These are phyloP conservation scores for Cucumis cinereus DNA, from an alignment of 306 rosid genomes.

Conservation along the genomic window DNA sequence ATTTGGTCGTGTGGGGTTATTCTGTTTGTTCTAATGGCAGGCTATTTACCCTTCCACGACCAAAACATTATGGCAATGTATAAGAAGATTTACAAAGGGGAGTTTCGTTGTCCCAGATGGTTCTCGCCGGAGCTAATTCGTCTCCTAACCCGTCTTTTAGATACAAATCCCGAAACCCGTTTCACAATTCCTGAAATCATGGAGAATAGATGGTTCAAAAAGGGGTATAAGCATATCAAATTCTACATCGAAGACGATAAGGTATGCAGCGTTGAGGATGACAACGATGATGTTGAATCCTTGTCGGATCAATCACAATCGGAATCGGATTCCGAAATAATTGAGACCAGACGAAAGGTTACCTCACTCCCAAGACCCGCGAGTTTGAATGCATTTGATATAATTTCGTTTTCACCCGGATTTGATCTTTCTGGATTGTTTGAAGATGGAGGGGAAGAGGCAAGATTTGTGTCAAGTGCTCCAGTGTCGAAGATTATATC, in stretches of 20 bases:
- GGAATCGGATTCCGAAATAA: slow-evolving; percentile 26
- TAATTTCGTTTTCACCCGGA: slow-evolving; percentile 65
- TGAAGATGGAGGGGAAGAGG: slow-evolving; percentile 66
- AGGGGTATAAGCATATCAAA: slow-evolving; percentile 73
- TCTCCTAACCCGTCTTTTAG: slow-evolving; percentile 42
- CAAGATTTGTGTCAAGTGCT: slow-evolving; percentile 59
- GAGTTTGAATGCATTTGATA: slow-evolving; percentile 82
- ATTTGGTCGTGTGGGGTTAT: slow-evolving; percentile 92
- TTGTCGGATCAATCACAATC: slow-evolving; percentile 36
- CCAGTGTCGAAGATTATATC: slow-evolving; percentile 62
- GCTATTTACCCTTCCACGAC: slow-evolving; percentile 81
- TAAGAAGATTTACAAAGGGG: slow-evolving; percentile 79
- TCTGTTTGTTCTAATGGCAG: slow-evolving; percentile 83
- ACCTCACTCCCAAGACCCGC: slow-evolving; percentile 41
- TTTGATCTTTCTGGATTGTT: slow-evolving; percentile 85
- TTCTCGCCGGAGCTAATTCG: slow-evolving; percentile 52
- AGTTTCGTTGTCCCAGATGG: slow-evolving; percentile 80
- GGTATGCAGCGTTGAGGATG: slow-evolving; percentile 51
- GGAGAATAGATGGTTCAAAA: slow-evolving; percentile 86
- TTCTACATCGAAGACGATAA: slow-evolving; percentile 81
- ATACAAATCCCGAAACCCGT: slow-evolving; percentile 57
- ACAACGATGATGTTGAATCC: slow-evolving; percentile 18
- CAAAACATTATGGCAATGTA: slow-evolving; percentile 87
- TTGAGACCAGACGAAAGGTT: slow-evolving; percentile 15
- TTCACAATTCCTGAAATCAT: slow-evolving; percentile 65